These are phyloP conservation scores for Chlorella sorokiniana DNA, from an alignment of 139 green algal genomes.

Conservation along the genomic window DNA sequence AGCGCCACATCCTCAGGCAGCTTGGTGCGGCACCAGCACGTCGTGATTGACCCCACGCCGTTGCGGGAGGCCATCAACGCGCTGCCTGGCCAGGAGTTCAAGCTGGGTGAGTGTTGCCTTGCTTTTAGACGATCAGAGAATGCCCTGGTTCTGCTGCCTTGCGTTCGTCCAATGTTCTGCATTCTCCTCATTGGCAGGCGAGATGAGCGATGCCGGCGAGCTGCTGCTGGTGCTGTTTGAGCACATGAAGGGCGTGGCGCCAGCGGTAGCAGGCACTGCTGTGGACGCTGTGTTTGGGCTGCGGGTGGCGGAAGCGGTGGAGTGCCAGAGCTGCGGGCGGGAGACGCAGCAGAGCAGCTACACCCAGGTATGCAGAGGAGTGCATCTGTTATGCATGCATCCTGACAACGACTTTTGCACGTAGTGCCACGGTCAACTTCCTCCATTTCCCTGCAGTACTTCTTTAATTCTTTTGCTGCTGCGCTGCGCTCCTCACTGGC, in stretches of 20 bases:
- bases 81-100: slow-evolving; percentile 31
- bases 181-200: not conserved
- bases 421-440: not conserved
- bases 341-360: not conserved
- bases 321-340: not conserved
- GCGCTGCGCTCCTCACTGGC: too few relatives aligned
- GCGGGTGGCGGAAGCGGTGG: slow-evolving; percentile 2
- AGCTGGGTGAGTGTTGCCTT: slow-evolving; percentile 13
- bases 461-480: not conserved
- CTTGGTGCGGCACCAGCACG: slow-evolving; percentile 16
- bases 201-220: slow-evolving; percentile 33
- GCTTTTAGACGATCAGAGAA: too few relatives aligned
- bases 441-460: slow-evolving; percentile 1
- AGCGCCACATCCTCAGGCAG: not conserved
- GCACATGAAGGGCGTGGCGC: not conserved
- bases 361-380: not conserved
- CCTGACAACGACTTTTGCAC: not conserved
- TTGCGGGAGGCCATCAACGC: slow-evolving; percentile 69
- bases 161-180: not conserved
- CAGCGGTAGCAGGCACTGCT: not conserved
- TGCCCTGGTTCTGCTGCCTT: not conserved
- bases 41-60: slow-evolving; percentile 39
- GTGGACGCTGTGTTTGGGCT: slow-evolving; percentile 6
- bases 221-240: slow-evolving; percentile 29
- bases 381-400: too few relatives aligned